Conservation (phyloP, 1,139 yeast genomes). For the Nakaseomyces glabratus region DNA sequence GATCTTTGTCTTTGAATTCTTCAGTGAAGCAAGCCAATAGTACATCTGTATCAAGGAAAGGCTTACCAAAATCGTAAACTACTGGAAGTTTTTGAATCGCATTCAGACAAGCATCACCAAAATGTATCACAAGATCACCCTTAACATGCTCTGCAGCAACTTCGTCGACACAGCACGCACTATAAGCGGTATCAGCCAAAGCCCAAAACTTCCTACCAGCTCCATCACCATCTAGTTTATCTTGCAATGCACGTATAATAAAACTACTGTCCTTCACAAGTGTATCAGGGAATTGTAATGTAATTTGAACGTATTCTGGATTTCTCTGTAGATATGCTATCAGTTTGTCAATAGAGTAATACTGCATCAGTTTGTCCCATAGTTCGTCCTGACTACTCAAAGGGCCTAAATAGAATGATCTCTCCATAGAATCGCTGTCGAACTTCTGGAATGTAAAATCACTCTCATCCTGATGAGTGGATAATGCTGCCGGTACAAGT, state of each 20-base stretch:
- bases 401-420: conserved; percentile 34
- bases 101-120: conserved; percentile 90
- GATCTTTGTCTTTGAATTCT: conserved; percentile 33
- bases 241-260: conserved; percentile 42
- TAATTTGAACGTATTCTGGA: conserved; percentile 42
- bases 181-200: conserved; percentile 90
- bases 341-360: conserved; percentile 46
- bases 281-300: conserved; percentile 84
- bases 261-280: conserved; percentile 71
- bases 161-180: conserved; percentile 93
- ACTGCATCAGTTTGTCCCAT: conserved; percentile 34
- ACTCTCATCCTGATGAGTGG: conserved; percentile 50
- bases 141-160: conserved; percentile 91
- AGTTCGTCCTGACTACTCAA: conserved; percentile 27
- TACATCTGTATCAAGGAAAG: conserved; percentile 37
- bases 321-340: conserved; percentile 33
- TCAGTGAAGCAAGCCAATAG: conserved; percentile 35
- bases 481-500: conserved; percentile 42
- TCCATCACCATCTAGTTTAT: conserved; percentile 10
- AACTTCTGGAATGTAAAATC: conserved; percentile 40
- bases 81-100: conserved; percentile 66
- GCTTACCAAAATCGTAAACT: conserved; percentile 68
- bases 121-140: conserved; percentile 81
- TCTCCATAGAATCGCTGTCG: conserved; percentile 29
- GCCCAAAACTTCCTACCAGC: conserved; percentile 46